Base-by-base conservation (phyloP, 768 basidiomycete species). In the Suillus tomentosus region DNA sequence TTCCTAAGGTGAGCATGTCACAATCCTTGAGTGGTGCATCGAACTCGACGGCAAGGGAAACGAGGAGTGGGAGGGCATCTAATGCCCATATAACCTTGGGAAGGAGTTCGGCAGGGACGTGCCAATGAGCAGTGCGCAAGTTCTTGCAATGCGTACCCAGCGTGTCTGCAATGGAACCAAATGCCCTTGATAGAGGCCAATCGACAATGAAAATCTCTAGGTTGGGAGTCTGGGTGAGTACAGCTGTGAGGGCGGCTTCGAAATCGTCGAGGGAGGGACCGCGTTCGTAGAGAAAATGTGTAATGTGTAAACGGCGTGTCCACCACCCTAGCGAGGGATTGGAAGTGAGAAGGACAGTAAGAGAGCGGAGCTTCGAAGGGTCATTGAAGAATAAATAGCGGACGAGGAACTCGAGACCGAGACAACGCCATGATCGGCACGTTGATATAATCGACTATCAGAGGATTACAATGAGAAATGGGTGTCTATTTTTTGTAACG, bases 31-130 rank as follows among this genome's bases (percentile, higher is more conserved):
- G 47, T 13, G 74, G 63, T 0, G 53, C 27, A 3, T 69, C 69
- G 50, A 90, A 83, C 36, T 85, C 80, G 64, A 93, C 79, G 67
- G 85, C 84, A 3, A 83, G 80, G 3, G 85, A 82, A 9, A 84
- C 76, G 47, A 93, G 77, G 60, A 75, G 74, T 1, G 85, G 85
- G 5, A 93, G 81, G 1, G 84, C 81, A 61, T 86, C 84, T 2
- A 93, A 78, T 6, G 89, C 86, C 87, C 88, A 89, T 51, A 92
- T 91, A 5, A 90, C 81, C 69, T 88, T 89, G 14, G 87, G 78
- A 2, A 90, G 74, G 0, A 83, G 79, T 22, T 83, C 79, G 0
- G 79, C 79, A 0, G 87, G 84, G 10, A 91, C 77, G 62, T 82
- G 83, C 80, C 87, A 85, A 59, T 87, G 83, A 0, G 88, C 81